Conservation (phyloP, 2,329 filamentous ascomycete genomes). For the Xylaria sp. region DNA sequence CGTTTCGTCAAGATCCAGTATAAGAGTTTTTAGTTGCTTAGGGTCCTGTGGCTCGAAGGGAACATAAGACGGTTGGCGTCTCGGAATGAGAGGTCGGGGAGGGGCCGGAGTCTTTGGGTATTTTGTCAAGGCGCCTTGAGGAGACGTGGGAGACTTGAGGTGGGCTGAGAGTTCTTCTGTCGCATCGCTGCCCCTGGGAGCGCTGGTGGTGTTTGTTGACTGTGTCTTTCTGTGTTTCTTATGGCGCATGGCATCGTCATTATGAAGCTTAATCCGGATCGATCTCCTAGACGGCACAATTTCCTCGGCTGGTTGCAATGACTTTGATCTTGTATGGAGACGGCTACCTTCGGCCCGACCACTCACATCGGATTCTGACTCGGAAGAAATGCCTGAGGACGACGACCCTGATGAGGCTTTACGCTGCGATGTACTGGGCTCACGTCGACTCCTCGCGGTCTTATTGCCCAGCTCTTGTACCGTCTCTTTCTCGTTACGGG, state of each 20-base stretch:
- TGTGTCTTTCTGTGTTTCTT: conserved; percentile 75
- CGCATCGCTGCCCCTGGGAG: conserved; percentile 55
- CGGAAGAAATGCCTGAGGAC: conserved; percentile 76
- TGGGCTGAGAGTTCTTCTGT: conserved; percentile 74
- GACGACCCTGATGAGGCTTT: conserved; percentile 60
- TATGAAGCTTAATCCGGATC: conserved; percentile 90
- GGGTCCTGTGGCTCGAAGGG: conserved; percentile 65
- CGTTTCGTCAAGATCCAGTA: conserved; percentile 96
- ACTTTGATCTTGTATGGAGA: conserved; percentile 73
- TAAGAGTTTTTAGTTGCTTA: conserved; percentile 87
- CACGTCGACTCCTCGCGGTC: conserved; percentile 44
- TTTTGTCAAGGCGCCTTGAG: conserved; percentile 79
- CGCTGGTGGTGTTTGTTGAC: conserved; percentile 60
- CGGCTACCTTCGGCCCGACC: conserved; percentile 48
- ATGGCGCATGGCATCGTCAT: conserved; percentile 76
- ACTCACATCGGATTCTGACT: conserved; percentile 72
- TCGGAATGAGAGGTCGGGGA: conserved; percentile 88
- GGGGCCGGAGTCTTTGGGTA: conserved; percentile 92
- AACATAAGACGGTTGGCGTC: conserved; percentile 88
- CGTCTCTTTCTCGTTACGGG: conserved; percentile 50
- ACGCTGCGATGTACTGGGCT: conserved; percentile 43
- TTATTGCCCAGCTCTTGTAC: conserved; percentile 43
- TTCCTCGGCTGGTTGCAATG: conserved; percentile 70
- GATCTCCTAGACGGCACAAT: conserved; percentile 77
- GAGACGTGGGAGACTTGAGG: conserved; percentile 93